Base-by-base conservation (phyloP, 2,329 filamentous ascomycete species). In the Sporothrix sp. region DNA sequence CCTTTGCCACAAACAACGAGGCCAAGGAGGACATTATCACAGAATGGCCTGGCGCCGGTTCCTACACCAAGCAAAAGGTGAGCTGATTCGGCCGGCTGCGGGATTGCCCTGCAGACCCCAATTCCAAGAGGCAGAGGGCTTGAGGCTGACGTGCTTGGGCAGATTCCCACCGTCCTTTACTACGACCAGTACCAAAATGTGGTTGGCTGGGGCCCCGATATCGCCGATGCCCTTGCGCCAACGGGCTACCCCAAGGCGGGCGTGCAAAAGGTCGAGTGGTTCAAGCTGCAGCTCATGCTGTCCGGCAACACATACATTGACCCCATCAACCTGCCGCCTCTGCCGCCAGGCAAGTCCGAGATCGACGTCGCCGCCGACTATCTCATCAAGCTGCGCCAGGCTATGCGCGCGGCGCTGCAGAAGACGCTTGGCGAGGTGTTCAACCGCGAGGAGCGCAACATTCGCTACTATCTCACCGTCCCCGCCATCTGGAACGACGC, bases 101-200 rank as follows among this genome's bases (percentile, higher is more conserved):
- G n/a, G n/a, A n/a, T n/a, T n/a, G n/a, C n/a, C n/a, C n/a, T n/a
- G n/a, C n/a, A n/a, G n/a, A n/a, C n/a, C n/a, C n/a, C n/a, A n/a
- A n/a, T n/a, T n/a, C n/a, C n/a, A n/a, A n/a, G n/a, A n/a, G n/a
- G n/a, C n/a, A n/a, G n/a, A n/a, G n/a, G n/a, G n/a, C n/a, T n/a
- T n/a, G n/a, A n/a, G 36, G 3, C 33, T 36, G 23, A 42, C 48
- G 11, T 16, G 23, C 35, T 10, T 28, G 32, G 21, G 20, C 62
- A 95, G 93, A 97, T 98, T 60, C 93, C 93, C 14, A 97, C 93
- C 13, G 93, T 98, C n/a, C 79, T 98, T 54, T 98, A 98, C 74
- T 98, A 98, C 66, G 93, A 98, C 65, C 91, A 97, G 70, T 95
- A 96, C 68, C 93, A 98, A 65, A 96, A 97, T 69, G 93, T 98